Base-by-base conservation (phyloP, 768 basidiomycete species). In the Suillus subaureus region DNA sequence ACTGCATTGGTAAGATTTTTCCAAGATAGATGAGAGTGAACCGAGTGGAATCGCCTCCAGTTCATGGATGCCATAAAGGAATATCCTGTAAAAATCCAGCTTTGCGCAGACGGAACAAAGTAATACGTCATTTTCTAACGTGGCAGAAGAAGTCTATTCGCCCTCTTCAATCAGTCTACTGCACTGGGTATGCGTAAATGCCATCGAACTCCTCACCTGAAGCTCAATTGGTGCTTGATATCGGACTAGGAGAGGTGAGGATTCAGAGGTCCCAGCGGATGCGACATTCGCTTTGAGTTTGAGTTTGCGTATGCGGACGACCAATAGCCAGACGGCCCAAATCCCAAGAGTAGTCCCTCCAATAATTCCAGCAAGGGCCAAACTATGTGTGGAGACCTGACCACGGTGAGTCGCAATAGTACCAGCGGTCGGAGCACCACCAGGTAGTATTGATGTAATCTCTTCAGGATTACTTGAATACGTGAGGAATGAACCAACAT, bases 51-150 rank as follows among this genome's bases (percentile, higher is more conserved):
- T n/a, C 21, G 31, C 3, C 16, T 52, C 40, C 9, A 39, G 37
- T 16, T 47, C 39, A 12, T 23, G 62, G 37, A 64, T 23, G 7
- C 64, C 49, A 52, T 65, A 51, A 31, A 47, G 62, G 33, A 65
- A 9, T 13, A 65, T 63, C 45, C 35, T 63, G 33, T 40, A 42
- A 40, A 65, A 62, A 64, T 64, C 26, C 21, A 64, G 23, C 16
- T 47, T n/a, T 43, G 64, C 64, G 51, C 64, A 65, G 11, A 31
- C 13, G 18, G 62, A 26, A 40, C 64, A 65, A 31, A 63, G 47
- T 62, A 55, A 21, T 35, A n/a, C 5, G 54, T 55, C 31, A 5
- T 35, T 55, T 21, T 35, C 21, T n/a, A 55, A 35, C 33, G 6
- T 6, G 21, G 12, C 54, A 35, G 54, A 35, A 55, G 12, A 21